Evolutionary conservation across 495 filamentous ascomycete species (phyloP), one percentile per base, ranked within the genome.

Genomic region (Geoglossum glabrum): DNA sequence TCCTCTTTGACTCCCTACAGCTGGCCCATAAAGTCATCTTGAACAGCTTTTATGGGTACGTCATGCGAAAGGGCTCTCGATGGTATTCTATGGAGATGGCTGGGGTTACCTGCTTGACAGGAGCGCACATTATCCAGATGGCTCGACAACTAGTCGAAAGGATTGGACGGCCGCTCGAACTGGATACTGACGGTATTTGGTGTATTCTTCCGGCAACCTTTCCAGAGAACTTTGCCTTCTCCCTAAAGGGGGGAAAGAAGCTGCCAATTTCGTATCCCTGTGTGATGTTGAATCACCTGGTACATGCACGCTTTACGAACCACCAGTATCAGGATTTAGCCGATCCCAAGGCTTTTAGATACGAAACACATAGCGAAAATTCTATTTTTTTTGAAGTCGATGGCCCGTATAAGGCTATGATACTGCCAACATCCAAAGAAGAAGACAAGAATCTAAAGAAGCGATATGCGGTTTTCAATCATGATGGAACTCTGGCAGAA

Each of bases 21-120:
- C 74, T 99, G 65, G 92, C 92, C 0, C 92, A 98, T 71, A 99
- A 99, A 66, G 90, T 96, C 72, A 99, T 99, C 74, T 69, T 99
- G 55, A 99, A 99, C 75, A 92, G 85, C 64, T 99, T 99, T 73
- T 99, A 99, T 63, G 92, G 92, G 56, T 99, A 99, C 67, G 92
- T 97, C 61, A 99, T 99, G 92, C 76, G 92, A 70, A 99, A 99
- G 68, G 92, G 92, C 5, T 96, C 90, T 43, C 78, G 92, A 54
- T 99, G 92, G 92, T 99, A 97, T 66, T 97, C 93, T 38, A 86
- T 99, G 86, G 92, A 97, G 68, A 99, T 99, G 92, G 92, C 92
- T 13, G 92, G 92, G 65, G 93, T 99, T 21, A 99, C 92, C 30
- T 99, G 92, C 73, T 70, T 99, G 58, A 99, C 92, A 0, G 92